Percentiles rank a stretch among this genome's conserved stretches.
phyloP scores from a whole-genome alignment of 2,329 filamentous ascomycete species.

The Phoma sp. region DNA sequence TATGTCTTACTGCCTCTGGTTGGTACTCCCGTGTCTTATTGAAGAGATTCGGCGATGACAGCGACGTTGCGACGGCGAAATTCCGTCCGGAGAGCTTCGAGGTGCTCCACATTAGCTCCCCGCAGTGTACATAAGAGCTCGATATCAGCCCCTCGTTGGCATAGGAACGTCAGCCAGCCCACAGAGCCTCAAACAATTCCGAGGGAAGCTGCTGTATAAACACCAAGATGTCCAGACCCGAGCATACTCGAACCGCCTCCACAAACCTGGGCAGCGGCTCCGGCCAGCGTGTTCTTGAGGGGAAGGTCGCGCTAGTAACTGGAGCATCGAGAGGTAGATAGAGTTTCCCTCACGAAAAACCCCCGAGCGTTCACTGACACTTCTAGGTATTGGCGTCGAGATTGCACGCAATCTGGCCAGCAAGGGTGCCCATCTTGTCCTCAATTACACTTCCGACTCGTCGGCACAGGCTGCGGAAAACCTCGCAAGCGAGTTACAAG shows the following conservation, averaged over 20 bases:
- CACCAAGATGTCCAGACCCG: constrained; percentile 50
- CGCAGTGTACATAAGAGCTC: constrained; percentile 19
- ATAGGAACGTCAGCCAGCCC: background rate
- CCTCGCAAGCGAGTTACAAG: constrained; percentile 64
- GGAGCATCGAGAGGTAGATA: constrained; percentile 73
- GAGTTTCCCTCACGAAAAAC: background rate
- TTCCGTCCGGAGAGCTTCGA: constrained; percentile 16
- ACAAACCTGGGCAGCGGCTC: constrained; percentile 48
- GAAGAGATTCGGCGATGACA: constrained; percentile 12
- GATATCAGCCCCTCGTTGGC: constrained; percentile 6
- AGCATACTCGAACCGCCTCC: constrained; percentile 45
- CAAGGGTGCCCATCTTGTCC: constrained; percentile 72
- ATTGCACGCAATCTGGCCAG: constrained; percentile 74
- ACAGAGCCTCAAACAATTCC: background rate
- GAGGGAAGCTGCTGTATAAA: background rate
- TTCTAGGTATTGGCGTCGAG: constrained; percentile 73
- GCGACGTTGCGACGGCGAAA: constrained; percentile 17
- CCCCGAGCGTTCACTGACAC: constrained; percentile 6
- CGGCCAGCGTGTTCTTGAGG: constrained; percentile 59
- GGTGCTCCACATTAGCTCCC: constrained; percentile 18
- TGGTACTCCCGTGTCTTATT: constrained; percentile 3
- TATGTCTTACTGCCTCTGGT: constrained; percentile 10
- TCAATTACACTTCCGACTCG: constrained; percentile 74
- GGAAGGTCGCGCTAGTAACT: constrained; percentile 80
- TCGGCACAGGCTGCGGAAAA: constrained; percentile 61